Conservation (phyloP, 208 protist genomes). For the Acanthamoeba sp. region DNA sequence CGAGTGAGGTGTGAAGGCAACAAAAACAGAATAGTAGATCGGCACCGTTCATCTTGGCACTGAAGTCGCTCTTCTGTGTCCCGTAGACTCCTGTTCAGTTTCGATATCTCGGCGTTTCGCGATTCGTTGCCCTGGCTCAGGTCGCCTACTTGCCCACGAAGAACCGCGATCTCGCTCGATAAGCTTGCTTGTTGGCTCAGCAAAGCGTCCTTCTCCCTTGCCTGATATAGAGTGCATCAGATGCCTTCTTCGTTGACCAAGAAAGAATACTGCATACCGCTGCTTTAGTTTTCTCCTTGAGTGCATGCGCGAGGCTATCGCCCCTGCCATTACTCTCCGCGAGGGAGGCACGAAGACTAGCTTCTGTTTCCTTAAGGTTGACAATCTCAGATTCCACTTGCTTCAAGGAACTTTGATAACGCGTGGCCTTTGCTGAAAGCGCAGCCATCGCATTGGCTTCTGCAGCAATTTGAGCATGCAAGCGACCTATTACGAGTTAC, state of each 20-base stretch:
- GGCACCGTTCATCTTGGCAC: neutral
- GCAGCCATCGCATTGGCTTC: neutral
- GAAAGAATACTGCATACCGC: neutral
- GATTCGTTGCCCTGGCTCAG: neutral
- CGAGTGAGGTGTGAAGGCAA: neutral
- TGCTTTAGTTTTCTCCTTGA: neutral
- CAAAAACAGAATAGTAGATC: neutral
- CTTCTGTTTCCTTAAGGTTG: neutral
- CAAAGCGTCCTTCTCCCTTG: neutral
- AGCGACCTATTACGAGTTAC: neutral
- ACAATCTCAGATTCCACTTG: neutral
- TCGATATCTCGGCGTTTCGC: neutral
- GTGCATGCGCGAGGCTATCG: neutral
- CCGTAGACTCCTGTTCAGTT: neutral
- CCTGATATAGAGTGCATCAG: neutral
- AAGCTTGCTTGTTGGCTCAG: neutral
- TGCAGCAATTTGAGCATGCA: neutral
- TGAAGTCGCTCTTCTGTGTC: neutral
- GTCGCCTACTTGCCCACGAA: neutral
- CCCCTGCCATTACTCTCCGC: neutral
- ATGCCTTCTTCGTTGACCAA: neutral
- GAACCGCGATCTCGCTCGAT: neutral
- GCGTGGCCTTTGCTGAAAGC: neutral
- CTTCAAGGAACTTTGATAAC: neutral
- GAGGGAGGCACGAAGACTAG: neutral